Percentiles rank a stretch among this genome's conserved stretches.
Evolutionary conservation across 306 rosid species (phyloP).

Genomic region (Senna siamea): DNA sequence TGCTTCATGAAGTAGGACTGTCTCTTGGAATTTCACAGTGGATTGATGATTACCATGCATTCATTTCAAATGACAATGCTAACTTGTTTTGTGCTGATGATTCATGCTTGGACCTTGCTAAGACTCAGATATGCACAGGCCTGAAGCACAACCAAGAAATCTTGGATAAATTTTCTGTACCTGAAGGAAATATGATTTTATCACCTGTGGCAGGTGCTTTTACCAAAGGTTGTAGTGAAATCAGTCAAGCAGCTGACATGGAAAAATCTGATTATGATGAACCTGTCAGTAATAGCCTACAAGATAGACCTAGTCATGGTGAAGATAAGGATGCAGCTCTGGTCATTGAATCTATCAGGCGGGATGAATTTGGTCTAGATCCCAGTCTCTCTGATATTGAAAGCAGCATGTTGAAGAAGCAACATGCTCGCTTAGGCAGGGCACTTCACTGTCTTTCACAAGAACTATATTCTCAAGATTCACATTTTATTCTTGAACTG

Average conservation of each 20-base stretch:
- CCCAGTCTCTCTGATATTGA: constrained; percentile 64
- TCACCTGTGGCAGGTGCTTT: constrained; percentile 35
- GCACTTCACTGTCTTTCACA: constrained; percentile 98
- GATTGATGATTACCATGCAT: constrained; percentile 69
- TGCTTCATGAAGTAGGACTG: constrained; percentile 91
- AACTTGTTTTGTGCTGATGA: constrained; percentile 37
- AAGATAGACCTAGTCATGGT: constrained; percentile 37
- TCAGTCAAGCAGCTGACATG: constrained; percentile 29
- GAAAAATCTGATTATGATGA: constrained; percentile 39
- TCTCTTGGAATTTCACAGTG: constrained; percentile 80
- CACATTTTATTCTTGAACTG: constrained; percentile 97
- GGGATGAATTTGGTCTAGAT: constrained; percentile 93
- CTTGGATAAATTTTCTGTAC: constrained; percentile 38
- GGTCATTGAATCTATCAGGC: constrained; percentile 81
- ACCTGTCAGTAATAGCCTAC: constrained; percentile 36
- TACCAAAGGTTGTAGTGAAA: constrained; percentile 38
- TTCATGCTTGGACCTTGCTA: constrained; percentile 46
- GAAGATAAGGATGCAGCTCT: constrained; percentile 62
- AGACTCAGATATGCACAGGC: constrained; percentile 36
- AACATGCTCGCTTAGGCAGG: constrained; percentile 97
- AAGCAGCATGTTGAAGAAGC: constrained; percentile 80
- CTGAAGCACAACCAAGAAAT: constrained; percentile 41
- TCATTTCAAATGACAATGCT: constrained; percentile 46
- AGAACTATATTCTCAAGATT: constrained; percentile 95
- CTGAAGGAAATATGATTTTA: constrained; percentile 45